These are phyloP conservation scores for Rachicladosporium sp. DNA, from an alignment of 2,329 filamentous ascomycete genomes.

Conservation along the genomic window DNA sequence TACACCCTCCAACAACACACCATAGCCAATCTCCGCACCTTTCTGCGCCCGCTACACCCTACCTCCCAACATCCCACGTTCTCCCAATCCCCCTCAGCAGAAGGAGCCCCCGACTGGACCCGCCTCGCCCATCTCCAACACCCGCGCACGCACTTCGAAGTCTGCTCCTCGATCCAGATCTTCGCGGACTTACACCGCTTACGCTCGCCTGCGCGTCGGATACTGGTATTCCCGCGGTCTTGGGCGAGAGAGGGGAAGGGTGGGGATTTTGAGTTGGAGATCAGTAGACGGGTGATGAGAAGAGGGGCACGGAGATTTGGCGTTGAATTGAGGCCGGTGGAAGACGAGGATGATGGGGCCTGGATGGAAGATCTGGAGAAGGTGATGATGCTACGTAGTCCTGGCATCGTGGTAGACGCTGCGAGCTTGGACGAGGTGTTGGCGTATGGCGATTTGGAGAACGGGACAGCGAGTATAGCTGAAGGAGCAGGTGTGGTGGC, in stretches of 20 bases:
- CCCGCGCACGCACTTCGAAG: constrained; percentile 31
- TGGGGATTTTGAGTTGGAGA: constrained; percentile 31
- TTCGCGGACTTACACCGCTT: constrained; percentile 33
- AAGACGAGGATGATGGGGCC: constrained; percentile 22
- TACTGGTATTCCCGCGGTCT: constrained; percentile 33
- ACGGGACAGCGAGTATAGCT: constrained; percentile 9
- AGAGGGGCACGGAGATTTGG: constrained; percentile 34
- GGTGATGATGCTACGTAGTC: constrained; percentile 32
- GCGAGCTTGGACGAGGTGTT: constrained; percentile 31
- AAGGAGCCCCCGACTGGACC: constrained; percentile 34
- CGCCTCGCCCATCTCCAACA: constrained; percentile 37
- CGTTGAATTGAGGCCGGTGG: constrained; percentile 32
- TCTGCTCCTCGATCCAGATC: constrained; percentile 40
- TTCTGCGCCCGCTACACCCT: constrained; percentile 1
- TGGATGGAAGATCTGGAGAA: constrained; percentile 34
- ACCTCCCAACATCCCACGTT: constrained; percentile 1
- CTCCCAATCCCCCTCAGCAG: background rate
- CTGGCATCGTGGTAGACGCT: constrained; percentile 34
- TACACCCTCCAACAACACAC: constrained; percentile 77
- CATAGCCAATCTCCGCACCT: constrained; percentile 20
- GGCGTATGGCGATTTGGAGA: constrained; percentile 21
- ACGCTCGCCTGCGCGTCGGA: constrained; percentile 32
- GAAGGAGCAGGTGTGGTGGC: constrained; percentile 18
- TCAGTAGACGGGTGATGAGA: constrained; percentile 31
- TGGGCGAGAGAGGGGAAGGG: constrained; percentile 26